phyloP scores from a whole-genome alignment of 2,329 filamentous ascomycete genomes.

The Colletotrichum zoysiae region DNA sequence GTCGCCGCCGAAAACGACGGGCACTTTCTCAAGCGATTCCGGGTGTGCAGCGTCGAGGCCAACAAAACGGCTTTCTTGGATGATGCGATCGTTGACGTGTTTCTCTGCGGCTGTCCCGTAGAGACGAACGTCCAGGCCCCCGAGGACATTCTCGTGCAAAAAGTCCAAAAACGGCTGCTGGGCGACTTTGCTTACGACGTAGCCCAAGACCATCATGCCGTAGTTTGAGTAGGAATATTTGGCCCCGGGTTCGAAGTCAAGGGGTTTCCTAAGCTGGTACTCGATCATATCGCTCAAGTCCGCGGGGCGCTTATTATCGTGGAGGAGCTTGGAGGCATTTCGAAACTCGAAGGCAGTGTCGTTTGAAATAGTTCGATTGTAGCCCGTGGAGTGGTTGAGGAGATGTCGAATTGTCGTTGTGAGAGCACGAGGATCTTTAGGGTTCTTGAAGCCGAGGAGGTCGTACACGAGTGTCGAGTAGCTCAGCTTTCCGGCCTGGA shows the following conservation, averaged over 20 bases:
- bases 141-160: conserved; percentile 28
- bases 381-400: conserved; percentile 31
- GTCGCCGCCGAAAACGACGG: conserved; percentile 34
- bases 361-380: conserved; percentile 22
- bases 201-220: conserved; percentile 34
- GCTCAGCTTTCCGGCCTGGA: conserved; percentile 35
- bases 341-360: conserved; percentile 39
- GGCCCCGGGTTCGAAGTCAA: conserved; percentile 33
- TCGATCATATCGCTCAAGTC: conserved; percentile 42
- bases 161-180: conserved; percentile 29
- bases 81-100: conserved; percentile 35
- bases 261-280: conserved; percentile 33
- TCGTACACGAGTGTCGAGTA: conserved; percentile 22
- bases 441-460: conserved; percentile 27
- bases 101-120: conserved; percentile 37
- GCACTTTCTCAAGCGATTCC: background rate
- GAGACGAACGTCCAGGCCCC: conserved; percentile 34
- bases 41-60: conserved; percentile 36
- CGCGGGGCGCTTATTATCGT: conserved; percentile 29
- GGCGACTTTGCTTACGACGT: conserved; percentile 41
- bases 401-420: conserved; percentile 41
- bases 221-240: conserved; percentile 40
- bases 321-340: conserved; percentile 11
- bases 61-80: conserved; percentile 35
- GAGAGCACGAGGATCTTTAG: conserved; percentile 26